phyloP scores from a whole-genome alignment of 805 yeast species.

The Blastobotrys attinorum region DNA sequence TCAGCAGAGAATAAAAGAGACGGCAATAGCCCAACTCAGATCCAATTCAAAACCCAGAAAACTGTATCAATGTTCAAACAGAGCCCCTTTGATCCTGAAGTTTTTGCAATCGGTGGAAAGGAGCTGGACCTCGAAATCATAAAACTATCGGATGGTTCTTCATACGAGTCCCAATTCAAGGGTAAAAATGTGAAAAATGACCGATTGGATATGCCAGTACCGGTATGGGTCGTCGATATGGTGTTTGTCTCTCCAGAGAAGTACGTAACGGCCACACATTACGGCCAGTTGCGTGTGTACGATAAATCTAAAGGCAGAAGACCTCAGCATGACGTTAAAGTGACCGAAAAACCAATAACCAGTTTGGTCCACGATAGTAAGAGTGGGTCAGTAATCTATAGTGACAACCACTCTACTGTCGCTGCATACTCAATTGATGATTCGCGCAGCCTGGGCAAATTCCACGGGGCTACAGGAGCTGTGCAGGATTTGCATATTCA shows the following conservation, averaged over 20 bases:
- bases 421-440: constrained; percentile 41
- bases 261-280: constrained; percentile 53
- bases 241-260: constrained; percentile 35
- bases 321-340: constrained; percentile 53
- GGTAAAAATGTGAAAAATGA: constrained; percentile 82
- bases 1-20: no score
- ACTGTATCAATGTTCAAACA: neutral
- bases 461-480: constrained; percentile 70
- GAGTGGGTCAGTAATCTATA: constrained; percentile 46
- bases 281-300: constrained; percentile 71
- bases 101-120: constrained; percentile 81
- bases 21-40: neutral
- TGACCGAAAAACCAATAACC: constrained; percentile 47
- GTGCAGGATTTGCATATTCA: constrained; percentile 37
- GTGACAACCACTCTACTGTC: constrained; percentile 65
- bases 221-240: constrained; percentile 66
- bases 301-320: constrained; percentile 58
- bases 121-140: constrained; percentile 59
- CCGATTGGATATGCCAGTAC: constrained; percentile 69
- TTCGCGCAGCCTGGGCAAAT: constrained; percentile 42
- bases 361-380: constrained; percentile 31
- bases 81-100: constrained; percentile 5
- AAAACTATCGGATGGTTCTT: constrained; percentile 27
- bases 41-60: neutral
- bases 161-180: constrained; percentile 41